These are phyloP conservation scores for Leccinum uliginosum DNA, from an alignment of 768 basidiomycete genomes.

Conservation along the genomic window DNA sequence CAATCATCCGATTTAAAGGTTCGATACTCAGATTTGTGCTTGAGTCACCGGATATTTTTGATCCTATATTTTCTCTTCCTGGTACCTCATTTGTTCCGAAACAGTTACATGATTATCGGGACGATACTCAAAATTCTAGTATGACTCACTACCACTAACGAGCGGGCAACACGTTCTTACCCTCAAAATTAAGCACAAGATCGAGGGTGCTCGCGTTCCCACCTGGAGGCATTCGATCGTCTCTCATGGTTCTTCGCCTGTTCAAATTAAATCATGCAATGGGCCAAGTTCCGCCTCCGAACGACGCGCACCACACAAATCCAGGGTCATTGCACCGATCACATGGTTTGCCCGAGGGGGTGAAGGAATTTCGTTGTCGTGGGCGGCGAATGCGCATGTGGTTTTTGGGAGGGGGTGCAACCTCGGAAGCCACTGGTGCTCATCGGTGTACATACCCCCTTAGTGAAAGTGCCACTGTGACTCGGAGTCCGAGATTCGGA, in stretches of 20 bases:
- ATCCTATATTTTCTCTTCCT: not conserved
- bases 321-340: not conserved
- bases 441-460: no score
- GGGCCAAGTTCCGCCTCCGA: not conserved
- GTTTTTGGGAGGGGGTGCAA: no score
- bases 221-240: not conserved
- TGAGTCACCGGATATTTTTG: no score
- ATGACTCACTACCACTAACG: no score
- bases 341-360: not conserved
- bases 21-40: not conserved
- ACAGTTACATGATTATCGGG: not conserved
- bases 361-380: no score
- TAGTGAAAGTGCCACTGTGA: no score
- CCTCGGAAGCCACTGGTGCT: no score
- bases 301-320: not conserved
- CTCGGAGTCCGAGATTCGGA: no score
- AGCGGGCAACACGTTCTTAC: not conserved
- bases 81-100: not conserved
- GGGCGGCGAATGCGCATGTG: no score
- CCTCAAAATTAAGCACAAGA: not conserved
- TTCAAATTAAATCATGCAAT: not conserved
- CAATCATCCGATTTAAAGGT: not conserved
- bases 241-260: not conserved
- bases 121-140: not conserved
- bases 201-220: not conserved